Evolutionary conservation across 2,329 filamentous ascomycete species (phyloP).

Genomic region (Neonectria neomacrospora): DNA sequence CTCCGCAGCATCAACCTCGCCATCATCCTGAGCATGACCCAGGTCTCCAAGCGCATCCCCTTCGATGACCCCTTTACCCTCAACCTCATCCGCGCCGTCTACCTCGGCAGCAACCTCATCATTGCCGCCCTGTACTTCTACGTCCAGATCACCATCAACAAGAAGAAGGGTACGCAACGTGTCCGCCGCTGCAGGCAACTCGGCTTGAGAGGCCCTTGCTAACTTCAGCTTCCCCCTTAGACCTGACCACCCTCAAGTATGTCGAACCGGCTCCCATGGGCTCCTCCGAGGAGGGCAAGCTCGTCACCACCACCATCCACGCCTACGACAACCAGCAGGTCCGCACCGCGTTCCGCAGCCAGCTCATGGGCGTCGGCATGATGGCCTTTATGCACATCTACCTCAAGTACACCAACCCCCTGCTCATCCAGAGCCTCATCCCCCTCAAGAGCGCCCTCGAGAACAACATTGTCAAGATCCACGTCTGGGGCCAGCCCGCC

Average conservation of each 20-base stretch:
- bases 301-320: constrained; percentile 95
- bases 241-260: constrained; percentile 97
- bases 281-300: constrained; percentile 92
- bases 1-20: constrained; percentile 82
- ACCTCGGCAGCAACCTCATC: constrained; percentile 76
- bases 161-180: constrained; percentile 85
- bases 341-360: constrained; percentile 84
- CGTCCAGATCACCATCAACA: constrained; percentile 86
- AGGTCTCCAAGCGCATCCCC: constrained; percentile 93
- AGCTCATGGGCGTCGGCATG: constrained; percentile 97
- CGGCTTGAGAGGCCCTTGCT: constrained; percentile 12
- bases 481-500: constrained; percentile 87
- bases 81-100: constrained; percentile 65
- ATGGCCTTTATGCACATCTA: constrained; percentile 99
- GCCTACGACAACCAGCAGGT: constrained; percentile 93
- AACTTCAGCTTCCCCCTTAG: constrained; percentile 59
- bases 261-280: constrained; percentile 96
- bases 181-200: background rate
- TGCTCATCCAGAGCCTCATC: constrained; percentile 98
- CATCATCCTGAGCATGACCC: constrained; percentile 98
- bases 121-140: constrained; percentile 89
- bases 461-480: constrained; percentile 95
- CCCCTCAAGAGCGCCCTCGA: constrained; percentile 96
- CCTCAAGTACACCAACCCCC: constrained; percentile 99
- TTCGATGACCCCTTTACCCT: constrained; percentile 82